phyloP scores from a whole-genome alignment of 257 asterid genomes.

The Ballota nigra region DNA sequence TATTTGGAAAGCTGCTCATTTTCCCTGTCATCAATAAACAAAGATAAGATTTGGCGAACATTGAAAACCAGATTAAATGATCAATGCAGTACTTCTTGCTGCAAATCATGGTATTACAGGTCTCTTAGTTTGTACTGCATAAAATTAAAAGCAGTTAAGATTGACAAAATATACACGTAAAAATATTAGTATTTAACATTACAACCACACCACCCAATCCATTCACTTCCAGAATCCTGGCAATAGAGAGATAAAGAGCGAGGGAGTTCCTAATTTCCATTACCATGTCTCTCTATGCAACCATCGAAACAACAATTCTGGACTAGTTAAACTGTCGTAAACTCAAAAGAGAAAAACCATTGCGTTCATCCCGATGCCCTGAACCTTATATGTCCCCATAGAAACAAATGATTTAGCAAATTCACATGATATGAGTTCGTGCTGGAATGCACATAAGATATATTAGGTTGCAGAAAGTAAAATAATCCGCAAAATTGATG shows the following conservation, averaged over 20 bases:
- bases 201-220: neutral
- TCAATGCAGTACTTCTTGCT: neutral
- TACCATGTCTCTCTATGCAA: neutral
- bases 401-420: neutral
- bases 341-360: neutral
- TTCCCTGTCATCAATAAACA: conserved; percentile 59
- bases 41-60: conserved; percentile 10
- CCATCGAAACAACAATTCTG: neutral
- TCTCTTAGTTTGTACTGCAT: neutral
- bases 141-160: neutral
- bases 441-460: neutral
- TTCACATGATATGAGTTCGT: neutral
- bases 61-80: neutral
- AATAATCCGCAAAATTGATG: conserved; percentile 1
- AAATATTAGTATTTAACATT: neutral
- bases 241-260: neutral
- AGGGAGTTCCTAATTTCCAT: neutral
- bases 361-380: neutral
- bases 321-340: neutral
- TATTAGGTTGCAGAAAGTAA: neutral
- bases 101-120: neutral
- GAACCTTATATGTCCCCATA: neutral
- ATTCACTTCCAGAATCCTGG: too few relatives aligned
- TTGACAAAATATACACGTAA: neutral
- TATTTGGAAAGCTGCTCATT: conserved; percentile 97